phyloP scores from a whole-genome alignment of 768 basidiomycete genomes.

The Hypsizygus marmoreus region DNA sequence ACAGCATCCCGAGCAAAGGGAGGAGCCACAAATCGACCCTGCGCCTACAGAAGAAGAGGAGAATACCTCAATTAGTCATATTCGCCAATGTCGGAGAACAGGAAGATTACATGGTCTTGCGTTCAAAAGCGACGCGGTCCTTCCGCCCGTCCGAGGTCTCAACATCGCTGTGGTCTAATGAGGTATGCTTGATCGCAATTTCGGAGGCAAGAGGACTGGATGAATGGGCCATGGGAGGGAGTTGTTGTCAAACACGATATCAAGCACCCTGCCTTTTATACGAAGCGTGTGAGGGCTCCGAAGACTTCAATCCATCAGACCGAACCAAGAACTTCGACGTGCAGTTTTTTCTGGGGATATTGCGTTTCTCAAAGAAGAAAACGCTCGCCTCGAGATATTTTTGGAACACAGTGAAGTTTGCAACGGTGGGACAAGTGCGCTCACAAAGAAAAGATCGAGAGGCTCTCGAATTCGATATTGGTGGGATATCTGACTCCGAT shows the following conservation, averaged over 20 bases:
- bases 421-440: too few species aligned
- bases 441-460: too few species aligned
- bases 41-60: conserved; percentile 21
- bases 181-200: background rate
- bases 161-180: conserved; percentile 3
- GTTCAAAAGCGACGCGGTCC: conserved; percentile 14
- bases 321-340: conserved; percentile 3
- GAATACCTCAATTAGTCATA: conserved; percentile 6
- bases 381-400: background rate
- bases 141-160: background rate
- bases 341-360: background rate
- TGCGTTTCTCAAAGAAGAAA: conserved; percentile 8
- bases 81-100: too few species aligned
- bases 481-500: too few species aligned
- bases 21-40: conserved; percentile 35
- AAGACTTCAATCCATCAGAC: conserved; percentile 6
- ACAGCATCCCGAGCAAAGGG: conserved; percentile 36
- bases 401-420: background rate
- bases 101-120: conserved; percentile 17
- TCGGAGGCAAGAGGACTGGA: conserved; percentile 9
- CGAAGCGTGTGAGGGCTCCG: too few species aligned
- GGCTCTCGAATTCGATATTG: too few species aligned
- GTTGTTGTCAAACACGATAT: background rate
- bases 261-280: background rate
- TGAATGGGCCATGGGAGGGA: conserved; percentile 10